phyloP scores from a whole-genome alignment of 2,329 filamentous ascomycete genomes.

The Pseudopithomyces maydicus region DNA sequence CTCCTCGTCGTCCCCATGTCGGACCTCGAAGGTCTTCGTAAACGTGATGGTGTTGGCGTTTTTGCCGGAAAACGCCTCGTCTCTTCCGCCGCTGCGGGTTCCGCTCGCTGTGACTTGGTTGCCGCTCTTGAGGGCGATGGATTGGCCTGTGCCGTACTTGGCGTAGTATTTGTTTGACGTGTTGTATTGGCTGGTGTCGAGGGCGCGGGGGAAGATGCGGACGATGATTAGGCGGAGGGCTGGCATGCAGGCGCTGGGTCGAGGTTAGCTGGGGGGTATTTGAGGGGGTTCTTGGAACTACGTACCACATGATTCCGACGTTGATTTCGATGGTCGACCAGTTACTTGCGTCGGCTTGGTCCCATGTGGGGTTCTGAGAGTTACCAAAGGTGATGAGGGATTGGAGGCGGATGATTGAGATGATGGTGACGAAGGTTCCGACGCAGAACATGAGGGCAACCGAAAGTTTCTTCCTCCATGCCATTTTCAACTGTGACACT shows the following conservation, averaged over 20 bases:
- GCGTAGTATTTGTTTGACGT: slow-evolving; percentile 16
- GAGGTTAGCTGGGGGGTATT: not conserved
- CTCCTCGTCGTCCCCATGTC: slow-evolving; percentile 23
- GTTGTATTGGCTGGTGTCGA: slow-evolving; percentile 37
- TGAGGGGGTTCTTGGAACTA: not conserved
- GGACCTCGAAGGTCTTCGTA: slow-evolving; percentile 25
- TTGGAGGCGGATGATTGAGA: slow-evolving; percentile 52
- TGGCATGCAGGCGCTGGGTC: slow-evolving; percentile 45
- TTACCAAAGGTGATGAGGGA: slow-evolving; percentile 50
- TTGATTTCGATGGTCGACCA: slow-evolving; percentile 52
- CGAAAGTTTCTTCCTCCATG: slow-evolving; percentile 39
- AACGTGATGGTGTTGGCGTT: slow-evolving; percentile 17
- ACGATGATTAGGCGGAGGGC: slow-evolving; percentile 47
- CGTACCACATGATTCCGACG: slow-evolving; percentile 49
- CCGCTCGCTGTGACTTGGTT: slow-evolving; percentile 7
- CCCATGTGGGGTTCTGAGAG: slow-evolving; percentile 49
- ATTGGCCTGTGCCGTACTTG: slow-evolving; percentile 16
- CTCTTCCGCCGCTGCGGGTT: not conserved
- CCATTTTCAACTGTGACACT: slow-evolving; percentile 31
- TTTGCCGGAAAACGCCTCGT: not conserved
- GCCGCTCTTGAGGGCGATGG: not conserved
- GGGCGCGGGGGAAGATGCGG: slow-evolving; percentile 42
- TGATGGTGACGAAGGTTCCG: slow-evolving; percentile 48
- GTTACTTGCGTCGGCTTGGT: slow-evolving; percentile 46
- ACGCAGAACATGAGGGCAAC: slow-evolving; percentile 41